phyloP scores from a whole-genome alignment of 2,329 filamentous ascomycete genomes.

The Furcasterigmium furcatum region DNA sequence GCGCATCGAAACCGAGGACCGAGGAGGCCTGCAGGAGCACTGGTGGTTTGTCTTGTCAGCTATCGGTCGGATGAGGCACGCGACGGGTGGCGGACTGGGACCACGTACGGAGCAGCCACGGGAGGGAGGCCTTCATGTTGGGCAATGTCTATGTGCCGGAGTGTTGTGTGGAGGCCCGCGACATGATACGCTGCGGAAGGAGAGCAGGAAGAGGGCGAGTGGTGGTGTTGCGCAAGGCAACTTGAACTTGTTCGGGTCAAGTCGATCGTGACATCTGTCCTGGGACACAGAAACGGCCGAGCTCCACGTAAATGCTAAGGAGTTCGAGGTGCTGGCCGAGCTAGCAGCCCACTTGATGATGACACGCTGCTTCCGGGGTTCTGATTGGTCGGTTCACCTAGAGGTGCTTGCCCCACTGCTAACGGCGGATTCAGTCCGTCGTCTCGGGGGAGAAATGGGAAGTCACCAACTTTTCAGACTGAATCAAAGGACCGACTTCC shows the following conservation, averaged over 20 bases:
- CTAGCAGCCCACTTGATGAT: too few species aligned
- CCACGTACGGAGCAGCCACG: constrained; percentile 40
- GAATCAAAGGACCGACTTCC: too few species aligned
- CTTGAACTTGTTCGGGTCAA: background rate
- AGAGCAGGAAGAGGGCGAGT: background rate
- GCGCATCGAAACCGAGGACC: constrained; percentile 32
- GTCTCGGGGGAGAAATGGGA: too few species aligned
- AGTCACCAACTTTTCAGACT: too few species aligned
- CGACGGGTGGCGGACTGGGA: background rate
- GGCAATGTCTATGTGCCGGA: constrained; percentile 29
- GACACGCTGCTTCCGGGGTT: too few species aligned
- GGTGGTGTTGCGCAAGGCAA: background rate
- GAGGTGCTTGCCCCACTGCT: too few species aligned
- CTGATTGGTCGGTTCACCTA: too few species aligned
- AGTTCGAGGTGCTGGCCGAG: background rate
- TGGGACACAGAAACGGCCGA: background rate
- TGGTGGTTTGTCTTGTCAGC: constrained; percentile 16
- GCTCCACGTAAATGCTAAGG: background rate
- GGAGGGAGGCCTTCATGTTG: constrained; percentile 35
- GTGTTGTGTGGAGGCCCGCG: constrained; percentile 7
- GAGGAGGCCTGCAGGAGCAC: constrained; percentile 44
- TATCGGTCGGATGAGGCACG: background rate
- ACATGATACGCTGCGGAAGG: constrained; percentile 10
- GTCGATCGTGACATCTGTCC: background rate
- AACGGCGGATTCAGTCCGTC: too few species aligned